Conservation (phyloP, 2,329 filamentous ascomycete species). For the Phaeosphaeria sp. region DNA sequence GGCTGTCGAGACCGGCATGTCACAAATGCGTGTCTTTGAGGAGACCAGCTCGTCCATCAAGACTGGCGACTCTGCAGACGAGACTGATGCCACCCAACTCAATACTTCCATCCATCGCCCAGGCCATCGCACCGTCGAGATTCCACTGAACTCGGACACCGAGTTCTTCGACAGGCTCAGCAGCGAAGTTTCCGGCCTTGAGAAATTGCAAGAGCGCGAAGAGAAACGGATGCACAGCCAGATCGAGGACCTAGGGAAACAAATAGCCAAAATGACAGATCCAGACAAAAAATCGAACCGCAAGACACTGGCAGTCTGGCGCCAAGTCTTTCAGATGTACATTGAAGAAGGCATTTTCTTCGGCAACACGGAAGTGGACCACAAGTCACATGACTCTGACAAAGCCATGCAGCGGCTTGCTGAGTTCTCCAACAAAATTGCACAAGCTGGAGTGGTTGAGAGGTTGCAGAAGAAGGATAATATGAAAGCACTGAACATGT, state of each 20-base stretch:
- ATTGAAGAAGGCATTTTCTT: constrained; percentile 83
- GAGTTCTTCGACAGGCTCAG: constrained; percentile 82
- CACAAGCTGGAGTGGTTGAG: constrained; percentile 63
- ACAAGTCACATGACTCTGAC: constrained; percentile 69
- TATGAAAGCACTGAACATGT: constrained; percentile 68
- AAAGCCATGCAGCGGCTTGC: constrained; percentile 72
- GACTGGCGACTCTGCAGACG: not conserved
- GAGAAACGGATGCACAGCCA: constrained; percentile 67
- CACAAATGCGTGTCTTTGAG: constrained; percentile 45
- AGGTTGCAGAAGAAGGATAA: constrained; percentile 72
- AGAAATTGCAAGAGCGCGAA: constrained; percentile 71
- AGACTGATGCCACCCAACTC: not conserved
- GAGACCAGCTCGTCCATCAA: constrained; percentile 21
- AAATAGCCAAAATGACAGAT: constrained; percentile 69
- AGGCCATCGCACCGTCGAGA: constrained; percentile 64
- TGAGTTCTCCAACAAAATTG: constrained; percentile 74
- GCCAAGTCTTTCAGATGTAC: constrained; percentile 82
- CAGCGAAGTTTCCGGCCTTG: constrained; percentile 72
- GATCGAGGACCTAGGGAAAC: constrained; percentile 68
- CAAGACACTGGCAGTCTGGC: constrained; percentile 75
- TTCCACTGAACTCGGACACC: constrained; percentile 77
- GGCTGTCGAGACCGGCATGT: constrained; percentile 56
- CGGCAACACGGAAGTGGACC: constrained; percentile 74
- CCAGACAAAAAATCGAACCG: constrained; percentile 67
- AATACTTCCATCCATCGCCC: constrained; percentile 12